Base-by-base conservation (phyloP, 805 yeast genomes). In the Metschnikowia dekortorum region DNA sequence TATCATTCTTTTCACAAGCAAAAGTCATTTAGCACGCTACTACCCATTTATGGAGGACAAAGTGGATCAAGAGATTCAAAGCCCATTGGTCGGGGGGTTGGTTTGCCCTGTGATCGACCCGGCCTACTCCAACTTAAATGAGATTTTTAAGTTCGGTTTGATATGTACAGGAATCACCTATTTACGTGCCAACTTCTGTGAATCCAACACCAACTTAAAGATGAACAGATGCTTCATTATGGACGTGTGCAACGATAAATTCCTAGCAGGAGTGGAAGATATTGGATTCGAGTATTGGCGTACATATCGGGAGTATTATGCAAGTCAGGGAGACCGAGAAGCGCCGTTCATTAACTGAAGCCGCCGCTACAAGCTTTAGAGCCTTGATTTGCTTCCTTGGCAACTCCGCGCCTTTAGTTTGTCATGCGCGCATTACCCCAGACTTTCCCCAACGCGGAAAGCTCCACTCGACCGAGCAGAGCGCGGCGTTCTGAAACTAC, bases 91-190 rank as follows among this genome's bases (percentile, higher is more conserved):
- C n/a, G 83, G 83, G 7, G 82, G 81, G 1, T 65, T 82, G 9
- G 66, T 80, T 11, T 82, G 81, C 4, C 71, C 82, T 1, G 70
- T 81, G 31, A 76, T 80, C 28, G 84, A 80, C 53, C 79, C 80
- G 16, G 69, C 70, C 39, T 79, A 79, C 59, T 73, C 76, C 29
- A 79, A 77, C 53, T 70, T 81, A 56, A 73, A 77, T 7, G 80
- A 78, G 47, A 79, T 81, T 2, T 77, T 81, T 64, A 77, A 73
- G 51, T 70, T 76, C 54, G 86, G 86, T 0, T 71, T 81, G 51
- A 76, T 82, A 8, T 81, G 84, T 53, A 76, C 84, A 6, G 60
- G 56, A 9, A 51, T 58, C 31, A 58, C 60, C 8, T 55, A 53
- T 36, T 50, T 57, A 14, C 61, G 52, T 59, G 63, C 50, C 7